These are phyloP conservation scores for Elaeagnus macrophylla DNA, from an alignment of 306 rosid species.

Conservation along the genomic window DNA sequence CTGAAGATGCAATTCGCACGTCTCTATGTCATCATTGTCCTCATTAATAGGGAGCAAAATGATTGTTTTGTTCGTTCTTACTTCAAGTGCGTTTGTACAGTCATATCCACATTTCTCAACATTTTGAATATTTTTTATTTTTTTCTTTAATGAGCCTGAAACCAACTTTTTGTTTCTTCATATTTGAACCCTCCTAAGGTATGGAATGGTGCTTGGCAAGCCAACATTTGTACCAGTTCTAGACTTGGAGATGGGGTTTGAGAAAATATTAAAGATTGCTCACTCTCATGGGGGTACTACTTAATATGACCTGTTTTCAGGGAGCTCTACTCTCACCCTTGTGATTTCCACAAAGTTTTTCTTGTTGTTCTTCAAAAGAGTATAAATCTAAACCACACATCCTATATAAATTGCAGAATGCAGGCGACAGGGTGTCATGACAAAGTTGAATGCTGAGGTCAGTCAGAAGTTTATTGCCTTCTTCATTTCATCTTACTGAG, in stretches of 20 bases:
- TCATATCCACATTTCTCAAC: too few relatives aligned
- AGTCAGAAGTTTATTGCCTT: slow-evolving; percentile 21
- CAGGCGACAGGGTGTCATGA: slow-evolving; percentile 56
- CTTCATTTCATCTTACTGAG: slow-evolving; percentile 2
- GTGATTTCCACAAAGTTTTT: too few relatives aligned
- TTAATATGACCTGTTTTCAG: slow-evolving; percentile 1
- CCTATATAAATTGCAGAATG: slow-evolving; percentile 41
- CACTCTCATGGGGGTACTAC: slow-evolving; percentile 70
- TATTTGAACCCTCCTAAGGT: slow-evolving; percentile 29
- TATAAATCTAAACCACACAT: too few relatives aligned
- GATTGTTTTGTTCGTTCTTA: slow-evolving; percentile 59
- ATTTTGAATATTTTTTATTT: too few relatives aligned
- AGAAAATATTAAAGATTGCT: slow-evolving; percentile 82
- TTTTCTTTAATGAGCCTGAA: too few relatives aligned
- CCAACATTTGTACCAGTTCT: slow-evolving; percentile 81
- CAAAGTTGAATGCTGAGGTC: slow-evolving; percentile 77
- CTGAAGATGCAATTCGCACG: slow-evolving; percentile 64
- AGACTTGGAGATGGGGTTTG: slow-evolving; percentile 92
- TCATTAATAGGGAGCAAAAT: slow-evolving; percentile 52
- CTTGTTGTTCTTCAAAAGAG: too few relatives aligned
- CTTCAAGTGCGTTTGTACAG: slow-evolving; percentile 48
- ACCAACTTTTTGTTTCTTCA: background rate
- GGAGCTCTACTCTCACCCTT: too few relatives aligned
- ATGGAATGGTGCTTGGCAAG: slow-evolving; percentile 67
- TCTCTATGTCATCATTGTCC: slow-evolving; percentile 50